phyloP scores from a whole-genome alignment of 495 filamentous ascomycete species.

The Cladorrhinum samala region DNA sequence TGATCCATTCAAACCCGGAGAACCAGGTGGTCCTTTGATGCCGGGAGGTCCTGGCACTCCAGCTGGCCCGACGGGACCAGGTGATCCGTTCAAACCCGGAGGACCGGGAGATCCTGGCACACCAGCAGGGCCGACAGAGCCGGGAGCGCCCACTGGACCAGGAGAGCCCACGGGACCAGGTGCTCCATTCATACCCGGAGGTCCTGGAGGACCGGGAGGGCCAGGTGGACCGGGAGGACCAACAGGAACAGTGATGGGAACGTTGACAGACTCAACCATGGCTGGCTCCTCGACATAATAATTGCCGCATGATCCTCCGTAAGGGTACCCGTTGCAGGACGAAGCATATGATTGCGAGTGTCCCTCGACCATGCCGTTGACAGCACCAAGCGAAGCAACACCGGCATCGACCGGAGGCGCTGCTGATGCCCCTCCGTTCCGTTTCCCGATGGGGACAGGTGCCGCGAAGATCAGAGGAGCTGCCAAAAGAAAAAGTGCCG shows the following conservation, averaged over 20 bases:
- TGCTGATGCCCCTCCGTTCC: too few species aligned
- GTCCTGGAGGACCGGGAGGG: neutral
- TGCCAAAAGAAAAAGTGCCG: too few species aligned
- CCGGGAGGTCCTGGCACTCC: neutral
- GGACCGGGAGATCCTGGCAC: neutral
- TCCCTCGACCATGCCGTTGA: too few species aligned
- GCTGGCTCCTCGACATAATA: too few species aligned
- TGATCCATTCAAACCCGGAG: neutral
- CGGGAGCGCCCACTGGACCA: neutral
- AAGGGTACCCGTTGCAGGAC: too few species aligned
- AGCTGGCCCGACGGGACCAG: neutral
- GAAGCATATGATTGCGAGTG: too few species aligned
- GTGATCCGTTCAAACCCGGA: neutral
- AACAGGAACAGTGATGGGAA: neutral
- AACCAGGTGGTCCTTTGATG: neutral
- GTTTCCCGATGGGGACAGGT: too few species aligned
- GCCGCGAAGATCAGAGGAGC: too few species aligned
- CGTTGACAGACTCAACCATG: too few species aligned
- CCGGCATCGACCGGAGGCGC: too few species aligned
- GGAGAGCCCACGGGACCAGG: neutral
- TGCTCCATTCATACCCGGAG: neutral
- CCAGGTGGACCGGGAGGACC: neutral
- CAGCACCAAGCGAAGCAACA: too few species aligned
- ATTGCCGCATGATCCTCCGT: too few species aligned
- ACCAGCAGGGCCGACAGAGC: neutral